Conservation (phyloP, 257 asterid species). For the Scutellaria barbata region DNA sequence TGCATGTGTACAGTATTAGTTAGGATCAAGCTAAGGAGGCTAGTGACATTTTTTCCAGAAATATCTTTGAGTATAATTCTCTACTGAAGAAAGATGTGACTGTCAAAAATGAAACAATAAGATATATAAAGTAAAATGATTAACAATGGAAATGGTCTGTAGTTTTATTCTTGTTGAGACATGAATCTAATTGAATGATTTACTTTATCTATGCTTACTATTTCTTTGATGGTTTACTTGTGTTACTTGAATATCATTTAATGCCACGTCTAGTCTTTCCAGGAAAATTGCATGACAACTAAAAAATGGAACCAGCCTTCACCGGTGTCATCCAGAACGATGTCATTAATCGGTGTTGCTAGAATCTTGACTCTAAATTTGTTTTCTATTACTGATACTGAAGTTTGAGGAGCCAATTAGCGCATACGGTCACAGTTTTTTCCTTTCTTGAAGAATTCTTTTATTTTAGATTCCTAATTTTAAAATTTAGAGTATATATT, state of each 20-base stretch:
- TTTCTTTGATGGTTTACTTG: neutral
- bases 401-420: neutral
- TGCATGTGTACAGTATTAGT: neutral
- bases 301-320: neutral
- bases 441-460: neutral
- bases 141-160: neutral
- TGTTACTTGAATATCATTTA: neutral
- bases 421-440: neutral
- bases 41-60: neutral
- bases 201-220: neutral
- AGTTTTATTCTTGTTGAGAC: neutral
- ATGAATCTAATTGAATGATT: constrained; percentile 3
- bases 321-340: neutral
- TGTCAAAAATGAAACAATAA: neutral
- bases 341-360: neutral
- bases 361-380: neutral
- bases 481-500: neutral
- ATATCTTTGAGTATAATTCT: constrained; percentile 2
- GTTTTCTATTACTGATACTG: neutral
- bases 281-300: neutral
- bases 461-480: neutral
- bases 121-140: neutral
- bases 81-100: neutral
- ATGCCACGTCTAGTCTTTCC: neutral
- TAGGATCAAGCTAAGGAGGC: neutral